Evolutionary conservation across 805 yeast species (phyloP), one percentile per base, ranked within the genome.

Genomic region (Pichia eremophila): DNA sequence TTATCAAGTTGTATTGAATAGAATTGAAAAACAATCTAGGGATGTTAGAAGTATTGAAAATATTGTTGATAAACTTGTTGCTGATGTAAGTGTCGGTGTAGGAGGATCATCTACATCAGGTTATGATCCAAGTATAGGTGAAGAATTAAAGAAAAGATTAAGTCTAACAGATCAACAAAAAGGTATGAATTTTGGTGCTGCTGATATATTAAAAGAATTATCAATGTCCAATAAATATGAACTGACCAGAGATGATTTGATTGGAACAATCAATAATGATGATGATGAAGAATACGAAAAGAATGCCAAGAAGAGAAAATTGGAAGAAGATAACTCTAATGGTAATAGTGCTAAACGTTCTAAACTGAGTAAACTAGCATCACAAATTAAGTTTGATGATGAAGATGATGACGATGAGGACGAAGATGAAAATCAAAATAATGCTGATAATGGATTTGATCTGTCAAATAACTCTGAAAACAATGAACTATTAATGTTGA

Each of bases 11-110:
- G 78, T 81, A 4, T 72, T 93, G 48, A 54, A 64, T 17, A 59
- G 74, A 38, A 69, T 85, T 18, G 96, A 88, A 61, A 71, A 68
- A 52, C 68, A 67, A 43, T 74, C 83, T 28, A 46, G 54, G 17
- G 56, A 52, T 18, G 48, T 58, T 10, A 46, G 61, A 44, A 35
- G 35, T n/a, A 40, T 45, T 29, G 58, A 54, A 32, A 45, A 46
- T 36, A 42, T 41, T 9, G 47, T 64, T 18, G 64, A 63, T 44
- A 56, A 50, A 39, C 54, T 56, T 36, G 49, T 63, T 38, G 59
- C 67, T 11, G 60, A 60, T 39, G 64, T 64, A 3, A 67, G 67
- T 31, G 45, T 52, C 39, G 51, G 53, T 0, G 45, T 41, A 37
- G 52, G 54, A 11, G 51, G 51, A 12, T 43, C 53, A 3, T 49